phyloP scores from a whole-genome alignment of 2,329 filamentous ascomycete genomes.

The Neofusicoccum parvum region DNA sequence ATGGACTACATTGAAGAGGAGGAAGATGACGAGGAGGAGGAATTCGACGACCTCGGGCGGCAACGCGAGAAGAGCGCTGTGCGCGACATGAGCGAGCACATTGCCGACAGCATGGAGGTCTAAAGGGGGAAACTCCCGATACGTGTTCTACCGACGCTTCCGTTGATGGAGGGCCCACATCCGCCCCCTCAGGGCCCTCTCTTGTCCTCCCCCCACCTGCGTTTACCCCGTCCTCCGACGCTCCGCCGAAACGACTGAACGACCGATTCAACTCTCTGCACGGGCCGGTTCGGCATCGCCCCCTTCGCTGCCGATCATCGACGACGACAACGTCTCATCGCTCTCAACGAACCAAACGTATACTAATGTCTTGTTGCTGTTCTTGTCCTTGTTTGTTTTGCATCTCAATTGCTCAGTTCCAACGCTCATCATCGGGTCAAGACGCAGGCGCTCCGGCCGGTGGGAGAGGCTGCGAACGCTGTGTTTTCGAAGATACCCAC shows the following conservation, averaged over 20 bases:
- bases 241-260: not conserved
- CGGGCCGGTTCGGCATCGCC: not conserved
- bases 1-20: slow-evolving; percentile 20
- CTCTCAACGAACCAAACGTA: not conserved
- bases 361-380: not conserved
- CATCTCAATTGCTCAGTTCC: not conserved
- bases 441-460: slow-evolving; percentile 21
- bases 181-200: too few relatives aligned
- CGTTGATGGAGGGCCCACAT: not conserved
- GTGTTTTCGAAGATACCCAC: slow-evolving; percentile 21
- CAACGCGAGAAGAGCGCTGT: slow-evolving; percentile 39
- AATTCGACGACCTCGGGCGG: slow-evolving; percentile 39
- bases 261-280: slow-evolving; percentile 1
- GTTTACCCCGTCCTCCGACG: not conserved
- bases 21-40: slow-evolving; percentile 28
- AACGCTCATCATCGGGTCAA: slow-evolving; percentile 15
- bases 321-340: not conserved
- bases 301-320: not conserved
- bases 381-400: not conserved
- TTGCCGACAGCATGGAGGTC: slow-evolving; percentile 57
- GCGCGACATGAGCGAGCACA: slow-evolving; percentile 56
- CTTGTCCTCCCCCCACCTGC: too few relatives aligned
- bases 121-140: slow-evolving; percentile 29
- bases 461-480: slow-evolving; percentile 21
- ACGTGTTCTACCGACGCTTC: slow-evolving; percentile 13